Conservation (phyloP, 2,329 filamentous ascomycete species). For the Hymenoscyphus salicellus region DNA sequence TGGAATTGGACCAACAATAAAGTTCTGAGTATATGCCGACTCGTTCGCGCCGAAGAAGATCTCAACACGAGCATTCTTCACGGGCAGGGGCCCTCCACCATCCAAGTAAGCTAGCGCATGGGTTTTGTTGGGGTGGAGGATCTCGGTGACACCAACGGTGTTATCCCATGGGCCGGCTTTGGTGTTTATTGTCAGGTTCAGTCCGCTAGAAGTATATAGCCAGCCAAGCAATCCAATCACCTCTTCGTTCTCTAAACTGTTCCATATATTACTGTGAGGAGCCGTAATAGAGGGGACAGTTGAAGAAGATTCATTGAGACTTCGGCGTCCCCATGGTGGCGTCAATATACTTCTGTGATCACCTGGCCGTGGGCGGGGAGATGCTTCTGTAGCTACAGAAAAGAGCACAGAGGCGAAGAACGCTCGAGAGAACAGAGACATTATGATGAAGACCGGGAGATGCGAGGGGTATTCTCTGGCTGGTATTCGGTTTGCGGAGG, state of each 20-base stretch:
- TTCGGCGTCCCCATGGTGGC: background rate
- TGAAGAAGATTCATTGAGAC: background rate
- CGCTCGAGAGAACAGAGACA: background rate
- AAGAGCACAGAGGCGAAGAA: background rate
- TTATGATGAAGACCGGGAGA: background rate
- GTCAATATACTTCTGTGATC: background rate
- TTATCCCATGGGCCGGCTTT: constrained; percentile 14
- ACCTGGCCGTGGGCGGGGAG: background rate
- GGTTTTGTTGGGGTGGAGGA: constrained; percentile 24
- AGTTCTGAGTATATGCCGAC: background rate
- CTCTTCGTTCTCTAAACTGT: constrained; percentile 14
- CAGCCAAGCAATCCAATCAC: constrained; percentile 10
- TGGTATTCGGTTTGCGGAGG: background rate
- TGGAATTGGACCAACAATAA: constrained; percentile 22
- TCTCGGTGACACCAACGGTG: constrained; percentile 13
- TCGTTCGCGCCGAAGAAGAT: constrained; percentile 13
- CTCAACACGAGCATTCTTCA: constrained; percentile 19
- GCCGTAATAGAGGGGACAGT: background rate
- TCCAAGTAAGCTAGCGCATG: constrained; percentile 21
- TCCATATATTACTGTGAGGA: constrained; percentile 17
- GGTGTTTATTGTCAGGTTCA: constrained; percentile 17
- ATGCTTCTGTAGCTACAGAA: background rate
- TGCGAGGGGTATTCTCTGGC: background rate
- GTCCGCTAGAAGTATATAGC: constrained; percentile 7
- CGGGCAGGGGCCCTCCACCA: constrained; percentile 10